phyloP scores from a whole-genome alignment of 768 basidiomycete species.

The Auricularia heimuer region DNA sequence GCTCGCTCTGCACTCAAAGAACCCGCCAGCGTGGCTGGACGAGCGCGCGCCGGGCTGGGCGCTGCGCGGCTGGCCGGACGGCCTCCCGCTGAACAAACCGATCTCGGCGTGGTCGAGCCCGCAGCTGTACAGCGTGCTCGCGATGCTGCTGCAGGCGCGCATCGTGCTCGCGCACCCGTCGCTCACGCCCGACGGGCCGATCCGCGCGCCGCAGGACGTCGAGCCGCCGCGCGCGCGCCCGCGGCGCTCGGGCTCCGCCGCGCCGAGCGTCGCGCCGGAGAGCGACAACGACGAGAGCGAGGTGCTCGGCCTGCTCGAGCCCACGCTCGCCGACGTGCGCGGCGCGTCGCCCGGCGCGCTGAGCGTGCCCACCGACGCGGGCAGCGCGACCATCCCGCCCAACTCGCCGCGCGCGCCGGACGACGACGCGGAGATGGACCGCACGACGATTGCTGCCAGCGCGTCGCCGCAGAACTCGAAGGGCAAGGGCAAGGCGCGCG shows the following conservation, averaged over 20 bases:
- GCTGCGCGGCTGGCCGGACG: neutral
- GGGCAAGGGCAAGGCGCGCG: neutral
- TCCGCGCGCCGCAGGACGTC: neutral
- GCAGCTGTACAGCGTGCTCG: neutral
- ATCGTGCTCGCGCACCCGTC: neutral
- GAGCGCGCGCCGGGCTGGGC: neutral
- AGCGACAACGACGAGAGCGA: neutral
- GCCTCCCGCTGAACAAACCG: neutral
- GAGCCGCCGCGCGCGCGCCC: neutral
- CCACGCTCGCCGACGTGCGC: neutral
- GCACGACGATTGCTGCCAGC: neutral
- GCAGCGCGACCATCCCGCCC: neutral
- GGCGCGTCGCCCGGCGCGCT: neutral
- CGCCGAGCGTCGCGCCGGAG: neutral
- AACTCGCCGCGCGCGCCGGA: neutral
- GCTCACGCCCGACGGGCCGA: neutral
- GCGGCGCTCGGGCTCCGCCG: neutral
- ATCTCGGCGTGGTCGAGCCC: neutral
- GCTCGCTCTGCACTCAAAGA: neutral
- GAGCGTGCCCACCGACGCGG: neutral
- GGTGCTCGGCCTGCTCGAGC: neutral
- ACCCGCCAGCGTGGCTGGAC: neutral
- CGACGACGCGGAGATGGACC: neutral
- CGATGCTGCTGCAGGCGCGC: neutral
- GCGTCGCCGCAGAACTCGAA: neutral